These are phyloP conservation scores for Cladorrhinum sp. DNA, from an alignment of 2,329 filamentous ascomycete genomes.

Conservation along the genomic window DNA sequence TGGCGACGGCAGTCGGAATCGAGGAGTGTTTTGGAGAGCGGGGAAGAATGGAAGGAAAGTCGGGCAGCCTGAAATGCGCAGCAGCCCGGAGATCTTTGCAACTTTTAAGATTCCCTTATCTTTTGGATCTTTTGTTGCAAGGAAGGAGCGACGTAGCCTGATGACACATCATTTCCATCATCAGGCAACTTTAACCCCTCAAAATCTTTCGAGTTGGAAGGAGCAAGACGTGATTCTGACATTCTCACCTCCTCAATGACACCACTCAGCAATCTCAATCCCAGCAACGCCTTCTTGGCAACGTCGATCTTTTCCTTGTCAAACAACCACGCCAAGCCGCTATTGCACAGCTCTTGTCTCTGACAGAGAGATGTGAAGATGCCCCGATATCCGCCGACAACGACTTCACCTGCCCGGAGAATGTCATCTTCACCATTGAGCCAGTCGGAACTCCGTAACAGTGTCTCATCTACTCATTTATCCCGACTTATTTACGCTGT, in stretches of 20 bases:
- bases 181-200: no score
- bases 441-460: background rate
- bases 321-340: background rate
- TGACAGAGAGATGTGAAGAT: background rate
- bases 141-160: no score
- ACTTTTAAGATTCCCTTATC: no score
- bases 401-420: background rate
- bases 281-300: constrained; percentile 5
- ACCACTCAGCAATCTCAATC: background rate
- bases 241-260: background rate
- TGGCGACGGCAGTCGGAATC: constrained; percentile 21
- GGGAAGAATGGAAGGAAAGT: background rate
- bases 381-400: background rate
- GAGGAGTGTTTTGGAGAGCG: background rate
- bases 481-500: background rate
- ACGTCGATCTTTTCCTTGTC: constrained; percentile 2
- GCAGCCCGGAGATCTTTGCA: background rate
- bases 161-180: no score
- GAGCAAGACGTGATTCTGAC: background rate
- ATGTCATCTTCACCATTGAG: background rate
- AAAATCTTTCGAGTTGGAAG: background rate
- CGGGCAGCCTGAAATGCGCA: no score
- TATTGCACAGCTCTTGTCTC: background rate
- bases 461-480: background rate
- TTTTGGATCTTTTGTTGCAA: no score